These are phyloP conservation scores for Penicillium sp. DNA, from an alignment of 2,329 filamentous ascomycete genomes.

Conservation along the genomic window DNA sequence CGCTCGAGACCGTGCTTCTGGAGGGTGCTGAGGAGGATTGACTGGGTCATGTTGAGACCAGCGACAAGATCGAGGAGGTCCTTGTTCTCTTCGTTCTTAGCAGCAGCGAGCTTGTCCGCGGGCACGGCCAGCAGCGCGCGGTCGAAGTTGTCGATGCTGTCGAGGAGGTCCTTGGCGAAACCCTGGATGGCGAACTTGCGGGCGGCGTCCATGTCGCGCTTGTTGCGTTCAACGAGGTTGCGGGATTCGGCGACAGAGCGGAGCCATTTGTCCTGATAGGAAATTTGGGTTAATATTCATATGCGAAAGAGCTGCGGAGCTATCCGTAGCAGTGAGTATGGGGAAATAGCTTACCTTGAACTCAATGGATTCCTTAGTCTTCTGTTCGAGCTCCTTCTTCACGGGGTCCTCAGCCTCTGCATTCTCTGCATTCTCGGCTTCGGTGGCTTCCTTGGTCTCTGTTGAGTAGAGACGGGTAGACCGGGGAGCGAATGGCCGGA, in stretches of 20 bases:
- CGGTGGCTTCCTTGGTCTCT: constrained; percentile 45
- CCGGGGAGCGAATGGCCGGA: constrained; percentile 36
- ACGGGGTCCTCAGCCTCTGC: constrained; percentile 49
- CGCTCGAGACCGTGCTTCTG: constrained; percentile 93
- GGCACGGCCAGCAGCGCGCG: constrained; percentile 81
- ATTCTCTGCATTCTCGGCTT: constrained; percentile 46
- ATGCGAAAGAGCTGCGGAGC: neutral
- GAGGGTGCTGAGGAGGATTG: constrained; percentile 80
- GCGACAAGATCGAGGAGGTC: constrained; percentile 80
- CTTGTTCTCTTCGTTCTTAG: constrained; percentile 58
- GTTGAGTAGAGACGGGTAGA: constrained; percentile 47
- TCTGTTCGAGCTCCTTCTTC: constrained; percentile 68
- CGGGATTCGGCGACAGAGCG: constrained; percentile 95
- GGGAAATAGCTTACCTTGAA: constrained; percentile 68
- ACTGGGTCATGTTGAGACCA: constrained; percentile 93
- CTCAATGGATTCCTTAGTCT: constrained; percentile 71
- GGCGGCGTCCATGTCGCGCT: constrained; percentile 82
- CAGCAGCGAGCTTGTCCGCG: constrained; percentile 64
- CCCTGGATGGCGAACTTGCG: constrained; percentile 91
- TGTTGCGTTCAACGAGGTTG: constrained; percentile 93
- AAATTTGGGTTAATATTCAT: neutral
- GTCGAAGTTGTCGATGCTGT: constrained; percentile 96
- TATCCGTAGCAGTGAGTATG: neutral
- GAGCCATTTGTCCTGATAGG: constrained; percentile 80
- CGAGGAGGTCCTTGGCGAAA: constrained; percentile 92